Conservation (phyloP, 257 asterid species). For the Dorcoceras hygrometricum region DNA sequence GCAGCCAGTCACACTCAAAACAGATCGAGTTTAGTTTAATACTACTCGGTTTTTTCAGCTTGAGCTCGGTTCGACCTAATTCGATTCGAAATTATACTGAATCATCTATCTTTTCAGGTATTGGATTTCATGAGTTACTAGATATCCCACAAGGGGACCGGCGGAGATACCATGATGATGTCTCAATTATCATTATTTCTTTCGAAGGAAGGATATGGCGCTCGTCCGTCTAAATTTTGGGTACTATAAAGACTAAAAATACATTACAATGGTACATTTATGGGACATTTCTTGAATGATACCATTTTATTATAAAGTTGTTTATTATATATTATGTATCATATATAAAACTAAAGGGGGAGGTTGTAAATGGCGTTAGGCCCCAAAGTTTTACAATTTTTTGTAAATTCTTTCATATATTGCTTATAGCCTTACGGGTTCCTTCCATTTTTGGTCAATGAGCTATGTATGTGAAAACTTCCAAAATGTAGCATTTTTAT, state of each 20-base stretch:
- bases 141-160: slow-evolving; percentile 95
- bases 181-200: slow-evolving; percentile 79
- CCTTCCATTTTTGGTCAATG: slow-evolving; percentile 24
- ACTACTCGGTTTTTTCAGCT: neutral
- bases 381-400: neutral
- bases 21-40: neutral
- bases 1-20: neutral
- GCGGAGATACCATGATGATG: slow-evolving; percentile 86
- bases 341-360: slow-evolving; percentile 6
- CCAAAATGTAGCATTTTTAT: too few relatives aligned
- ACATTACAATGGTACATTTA: slow-evolving; percentile 22
- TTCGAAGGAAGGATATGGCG: slow-evolving; percentile 97
- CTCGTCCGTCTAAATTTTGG: slow-evolving; percentile 49
- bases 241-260: slow-evolving; percentile 24
- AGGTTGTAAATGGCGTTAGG: slow-evolving; percentile 33
- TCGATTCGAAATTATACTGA: neutral
- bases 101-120: slow-evolving; percentile 42
- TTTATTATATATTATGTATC: slow-evolving; percentile 23
- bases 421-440: slow-evolving; percentile 22
- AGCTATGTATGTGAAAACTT: too few relatives aligned
- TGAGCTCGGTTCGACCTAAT: neutral
- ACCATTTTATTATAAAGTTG: slow-evolving; percentile 14
- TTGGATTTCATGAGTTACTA: slow-evolving; percentile 78
- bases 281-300: slow-evolving; percentile 23
- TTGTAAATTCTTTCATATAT: slow-evolving; percentile 28